Percentiles rank a stretch among this genome's conserved stretches.
These are phyloP conservation scores for Triticum urartu DNA, from an alignment of 176 grass and related monocot genomes.

Conservation along the genomic window DNA sequence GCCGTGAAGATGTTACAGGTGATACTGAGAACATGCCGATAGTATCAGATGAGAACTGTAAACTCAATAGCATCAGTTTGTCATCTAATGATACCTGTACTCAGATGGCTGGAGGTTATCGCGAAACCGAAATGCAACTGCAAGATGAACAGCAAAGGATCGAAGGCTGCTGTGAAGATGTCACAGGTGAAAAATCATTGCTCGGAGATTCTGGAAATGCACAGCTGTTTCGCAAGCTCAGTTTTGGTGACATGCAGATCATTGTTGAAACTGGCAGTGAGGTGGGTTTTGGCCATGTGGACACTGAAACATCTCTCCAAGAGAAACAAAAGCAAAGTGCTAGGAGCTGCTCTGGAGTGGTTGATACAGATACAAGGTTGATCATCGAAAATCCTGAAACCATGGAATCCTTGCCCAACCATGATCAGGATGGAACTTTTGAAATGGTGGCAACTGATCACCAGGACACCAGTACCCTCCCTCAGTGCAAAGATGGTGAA, in stretches of 20 bases:
- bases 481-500: neutral
- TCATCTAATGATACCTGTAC: conserved; percentile 11
- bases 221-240: neutral
- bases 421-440: conserved; percentile 26
- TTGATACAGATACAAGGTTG: conserved; percentile 24
- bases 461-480: neutral
- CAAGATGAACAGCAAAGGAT: conserved; percentile 7
- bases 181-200: conserved; percentile 5
- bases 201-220: conserved; percentile 24
- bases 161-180: conserved; percentile 11
- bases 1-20: neutral
- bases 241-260: neutral
- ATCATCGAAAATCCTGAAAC: conserved; percentile 13
- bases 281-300: conserved; percentile 26
- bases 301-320: conserved; percentile 22
- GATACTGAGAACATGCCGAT: neutral
- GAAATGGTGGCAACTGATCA: neutral
- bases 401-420: conserved; percentile 11
- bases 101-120: conserved; percentile 10
- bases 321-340: conserved; percentile 14
- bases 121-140: conserved; percentile 11
- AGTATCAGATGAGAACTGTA: conserved; percentile 26
- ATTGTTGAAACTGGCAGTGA: conserved; percentile 8
- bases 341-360: conserved; percentile 4
- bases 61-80: neutral